Evolutionary conservation across 176 grass and related monocot species (phyloP), one percentile per base, ranked within the genome.

Genomic region (Calamus simplicifolius): DNA sequence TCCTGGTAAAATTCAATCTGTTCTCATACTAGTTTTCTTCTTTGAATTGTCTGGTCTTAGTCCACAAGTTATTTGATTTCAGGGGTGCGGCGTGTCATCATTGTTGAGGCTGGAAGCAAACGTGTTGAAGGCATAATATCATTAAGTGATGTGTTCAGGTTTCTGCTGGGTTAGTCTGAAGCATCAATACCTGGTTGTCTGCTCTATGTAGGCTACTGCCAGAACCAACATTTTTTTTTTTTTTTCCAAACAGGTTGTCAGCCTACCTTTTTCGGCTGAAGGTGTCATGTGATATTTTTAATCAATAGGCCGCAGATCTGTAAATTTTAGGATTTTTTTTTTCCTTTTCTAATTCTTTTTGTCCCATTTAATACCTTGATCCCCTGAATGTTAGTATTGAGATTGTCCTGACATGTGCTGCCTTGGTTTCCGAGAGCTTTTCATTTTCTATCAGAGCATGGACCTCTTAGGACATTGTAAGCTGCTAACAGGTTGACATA

Each of bases 71-170:
- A 26, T 12, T 54, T 73, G 18, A 18, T 62, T 25, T 4, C 65
- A 98, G 93, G 93, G 13, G 88, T 98, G 31, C 84, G 87, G 3
- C 93, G 93, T 48, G 88, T 98, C 50, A 77, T 98, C 70, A 92
- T 98, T 16, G 88, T 99, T 56, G 94, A 99, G 78, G 88, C 94
- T 59, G 94, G 94, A 25, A 99, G 88, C 56, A 99, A 89, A 56
- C 94, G 94, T 43, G 94, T 99, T 54, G 94, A 99, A 76, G 94
- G 94, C 67, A 83, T 99, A 81, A 81, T 99, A 74, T 93, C 94
- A 38, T 66, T 93, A 28, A 75, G 84, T 29, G 94, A 99, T 71
- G 79, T 99, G 30, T 89, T 99, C 71, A 89, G 79, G 59, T 93
- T 99, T 69, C 73, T 99, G 56, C 76, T 99, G 73, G 67, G 76